Evolutionary conservation across 2,329 filamentous ascomycete genomes (phyloP).

Genomic region (Stagonosporopsis cucurbitacearum): DNA sequence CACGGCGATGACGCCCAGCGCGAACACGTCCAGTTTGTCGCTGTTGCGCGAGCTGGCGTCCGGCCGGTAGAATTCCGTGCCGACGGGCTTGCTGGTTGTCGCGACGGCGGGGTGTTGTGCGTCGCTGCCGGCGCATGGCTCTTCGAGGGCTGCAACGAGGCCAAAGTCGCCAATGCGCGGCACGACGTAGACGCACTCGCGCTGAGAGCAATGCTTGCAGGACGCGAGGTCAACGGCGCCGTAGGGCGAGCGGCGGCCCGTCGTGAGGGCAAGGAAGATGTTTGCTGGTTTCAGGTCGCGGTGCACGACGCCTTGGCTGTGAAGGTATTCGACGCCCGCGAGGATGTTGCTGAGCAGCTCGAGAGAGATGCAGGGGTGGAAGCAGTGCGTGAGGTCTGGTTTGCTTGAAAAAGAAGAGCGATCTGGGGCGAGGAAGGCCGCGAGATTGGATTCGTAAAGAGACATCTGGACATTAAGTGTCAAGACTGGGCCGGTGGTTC

Average conservation of each 20-base stretch:
- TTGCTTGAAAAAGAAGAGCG: conserved; percentile 16
- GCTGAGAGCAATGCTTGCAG: conserved; percentile 55
- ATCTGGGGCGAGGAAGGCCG: conserved; percentile 59
- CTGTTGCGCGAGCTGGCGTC: conserved; percentile 42
- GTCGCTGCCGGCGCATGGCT: conserved; percentile 35
- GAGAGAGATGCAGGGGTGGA: conserved; percentile 64
- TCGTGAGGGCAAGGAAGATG: conserved; percentile 65
- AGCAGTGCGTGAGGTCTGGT: conserved; percentile 61
- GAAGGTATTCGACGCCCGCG: conserved; percentile 69
- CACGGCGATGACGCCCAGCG: conserved; percentile 67
- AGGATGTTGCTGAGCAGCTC: conserved; percentile 65
- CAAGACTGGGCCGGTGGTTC: conserved; percentile 43
- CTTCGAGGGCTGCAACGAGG: conserved; percentile 63
- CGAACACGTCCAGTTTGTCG: conserved; percentile 66
- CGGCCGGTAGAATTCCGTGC: conserved; percentile 69
- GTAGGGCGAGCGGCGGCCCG: conserved; percentile 43
- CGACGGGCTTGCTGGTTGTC: conserved; percentile 64
- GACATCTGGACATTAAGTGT: conserved; percentile 73
- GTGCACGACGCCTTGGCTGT: conserved; percentile 66
- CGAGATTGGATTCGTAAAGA: conserved; percentile 67
- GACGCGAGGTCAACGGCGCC: conserved; percentile 56
- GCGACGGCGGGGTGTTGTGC: conserved; percentile 20
- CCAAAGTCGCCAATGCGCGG: conserved; percentile 74
- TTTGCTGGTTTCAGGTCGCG: conserved; percentile 73
- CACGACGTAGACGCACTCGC: conserved; percentile 54